Evolutionary conservation across 2,329 filamentous ascomycete species (phyloP).

Genomic region (Fusarium sublunatum): DNA sequence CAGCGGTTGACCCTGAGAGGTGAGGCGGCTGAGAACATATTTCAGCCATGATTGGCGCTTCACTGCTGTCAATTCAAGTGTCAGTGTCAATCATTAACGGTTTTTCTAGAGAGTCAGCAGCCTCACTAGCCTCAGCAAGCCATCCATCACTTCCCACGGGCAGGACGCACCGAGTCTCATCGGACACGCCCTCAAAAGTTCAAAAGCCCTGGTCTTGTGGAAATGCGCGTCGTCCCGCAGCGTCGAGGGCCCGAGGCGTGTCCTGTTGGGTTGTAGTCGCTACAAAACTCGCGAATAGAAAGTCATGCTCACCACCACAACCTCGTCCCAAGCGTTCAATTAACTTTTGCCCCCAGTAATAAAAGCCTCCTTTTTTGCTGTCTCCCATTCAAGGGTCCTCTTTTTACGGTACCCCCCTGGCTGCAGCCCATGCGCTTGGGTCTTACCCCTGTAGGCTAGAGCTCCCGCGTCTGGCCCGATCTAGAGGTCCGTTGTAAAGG

Average conservation of each 20-base stretch:
- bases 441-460: slow-evolving; percentile 38
- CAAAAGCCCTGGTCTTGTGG: neutral
- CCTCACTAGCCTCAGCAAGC: no score
- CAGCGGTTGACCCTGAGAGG: slow-evolving; percentile 7
- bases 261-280: slow-evolving; percentile 14
- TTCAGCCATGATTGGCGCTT: slow-evolving; percentile 18
- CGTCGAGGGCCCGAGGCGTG: neutral
- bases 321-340: neutral
- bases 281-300: neutral
- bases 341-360: neutral
- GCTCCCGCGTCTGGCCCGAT: slow-evolving; percentile 45
- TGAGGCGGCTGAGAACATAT: slow-evolving; percentile 20
- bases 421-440: slow-evolving; percentile 12
- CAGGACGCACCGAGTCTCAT: slow-evolving; percentile 5
- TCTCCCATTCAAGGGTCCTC: neutral
- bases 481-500: slow-evolving; percentile 32
- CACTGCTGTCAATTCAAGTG: slow-evolving; percentile 5
- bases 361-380: slow-evolving; percentile 3
- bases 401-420: neutral
- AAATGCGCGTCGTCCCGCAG: slow-evolving; percentile 22
- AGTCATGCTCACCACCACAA: neutral
- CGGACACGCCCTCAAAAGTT: slow-evolving; percentile 1
- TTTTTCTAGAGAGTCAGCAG: neutral
- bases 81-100: slow-evolving; percentile 17
- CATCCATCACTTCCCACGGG: no score